phyloP scores from a whole-genome alignment of 2,329 filamentous ascomycete genomes.

The Diaporthe sp. region DNA sequence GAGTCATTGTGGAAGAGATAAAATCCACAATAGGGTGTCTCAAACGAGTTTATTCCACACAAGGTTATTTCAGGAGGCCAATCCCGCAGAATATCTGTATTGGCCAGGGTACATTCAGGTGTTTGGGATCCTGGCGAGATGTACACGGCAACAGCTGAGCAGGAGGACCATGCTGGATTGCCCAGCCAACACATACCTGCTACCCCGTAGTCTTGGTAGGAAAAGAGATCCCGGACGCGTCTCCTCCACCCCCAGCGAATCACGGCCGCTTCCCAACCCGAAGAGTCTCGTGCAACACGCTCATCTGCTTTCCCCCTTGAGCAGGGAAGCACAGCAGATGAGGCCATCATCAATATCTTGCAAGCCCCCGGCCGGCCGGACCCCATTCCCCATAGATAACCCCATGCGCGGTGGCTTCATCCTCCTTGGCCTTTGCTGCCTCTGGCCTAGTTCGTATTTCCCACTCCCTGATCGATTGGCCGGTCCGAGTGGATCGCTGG shows the following conservation, averaged over 20 bases:
- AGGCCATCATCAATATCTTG: conserved; percentile 34
- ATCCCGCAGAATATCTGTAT: not conserved
- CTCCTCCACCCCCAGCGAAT: conserved; percentile 15
- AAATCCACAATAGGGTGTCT: not conserved
- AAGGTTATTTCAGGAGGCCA: not conserved
- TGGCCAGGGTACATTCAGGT: not conserved
- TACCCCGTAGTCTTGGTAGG: not conserved
- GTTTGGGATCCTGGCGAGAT: not conserved
- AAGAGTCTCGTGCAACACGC: conserved; percentile 22
- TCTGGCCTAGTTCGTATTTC: conserved; percentile 31
- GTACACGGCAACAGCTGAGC: not conserved
- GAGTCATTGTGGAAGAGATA: not conserved
- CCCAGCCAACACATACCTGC: conserved; percentile 12
- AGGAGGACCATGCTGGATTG: not conserved
- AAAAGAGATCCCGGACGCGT: conserved; percentile 10
- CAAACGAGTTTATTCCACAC: not conserved
- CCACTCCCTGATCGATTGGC: not conserved
- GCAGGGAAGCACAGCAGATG: conserved; percentile 32
- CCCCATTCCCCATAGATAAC: conserved; percentile 14
- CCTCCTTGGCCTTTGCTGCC: conserved; percentile 17
- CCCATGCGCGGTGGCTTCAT: conserved; percentile 32
- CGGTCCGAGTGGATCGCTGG: conserved; percentile 26
- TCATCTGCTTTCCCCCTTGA: conserved; percentile 10
- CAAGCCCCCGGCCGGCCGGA: conserved; percentile 15
- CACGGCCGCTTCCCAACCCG: conserved; percentile 5